Conservation (phyloP, 164 flowering plant species). For the Umbilicus rupestris region DNA sequence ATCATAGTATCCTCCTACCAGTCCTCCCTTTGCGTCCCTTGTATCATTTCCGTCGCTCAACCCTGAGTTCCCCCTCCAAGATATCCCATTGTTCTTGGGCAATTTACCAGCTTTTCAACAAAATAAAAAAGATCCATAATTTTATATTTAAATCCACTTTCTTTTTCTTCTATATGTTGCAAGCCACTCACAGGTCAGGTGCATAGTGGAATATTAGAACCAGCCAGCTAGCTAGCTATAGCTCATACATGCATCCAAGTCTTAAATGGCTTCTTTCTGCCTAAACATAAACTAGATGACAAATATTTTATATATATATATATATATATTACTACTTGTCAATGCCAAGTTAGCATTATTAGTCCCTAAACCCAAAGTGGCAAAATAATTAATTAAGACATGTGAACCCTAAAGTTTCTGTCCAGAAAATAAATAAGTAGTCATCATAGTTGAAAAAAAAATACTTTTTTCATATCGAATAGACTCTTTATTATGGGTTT, state of each 20-base stretch:
- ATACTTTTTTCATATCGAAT: neutral
- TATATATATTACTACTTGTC: neutral
- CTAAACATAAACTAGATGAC: neutral
- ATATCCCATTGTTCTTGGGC: conserved; percentile 38
- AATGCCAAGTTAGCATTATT: neutral
- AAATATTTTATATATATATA: neutral
- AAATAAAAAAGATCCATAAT: too few relatives aligned
- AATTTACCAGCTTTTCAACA: conserved; percentile 80
- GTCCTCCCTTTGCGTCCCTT: conserved; percentile 38
- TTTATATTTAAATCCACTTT: too few relatives aligned
- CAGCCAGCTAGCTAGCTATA: too few relatives aligned
- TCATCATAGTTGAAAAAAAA: neutral
- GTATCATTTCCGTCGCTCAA: conserved; percentile 45
- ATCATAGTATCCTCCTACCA: conserved; percentile 85
- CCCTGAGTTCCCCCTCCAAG: conserved; percentile 69
- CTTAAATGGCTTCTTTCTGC: neutral
- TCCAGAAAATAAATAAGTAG: too few relatives aligned
- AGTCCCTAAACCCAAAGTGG: too few relatives aligned
- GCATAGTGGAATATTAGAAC: neutral
- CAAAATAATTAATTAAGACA: neutral
- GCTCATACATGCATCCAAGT: neutral
- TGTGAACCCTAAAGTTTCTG: neutral
- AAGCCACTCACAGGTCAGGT: too few relatives aligned
- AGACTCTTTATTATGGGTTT: too few relatives aligned
- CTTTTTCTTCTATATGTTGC: too few relatives aligned